Evolutionary conservation across 345 rosid genomes (phyloP), one percentile per base, ranked within the genome.

Genomic region (Bruguiera sexangula): DNA sequence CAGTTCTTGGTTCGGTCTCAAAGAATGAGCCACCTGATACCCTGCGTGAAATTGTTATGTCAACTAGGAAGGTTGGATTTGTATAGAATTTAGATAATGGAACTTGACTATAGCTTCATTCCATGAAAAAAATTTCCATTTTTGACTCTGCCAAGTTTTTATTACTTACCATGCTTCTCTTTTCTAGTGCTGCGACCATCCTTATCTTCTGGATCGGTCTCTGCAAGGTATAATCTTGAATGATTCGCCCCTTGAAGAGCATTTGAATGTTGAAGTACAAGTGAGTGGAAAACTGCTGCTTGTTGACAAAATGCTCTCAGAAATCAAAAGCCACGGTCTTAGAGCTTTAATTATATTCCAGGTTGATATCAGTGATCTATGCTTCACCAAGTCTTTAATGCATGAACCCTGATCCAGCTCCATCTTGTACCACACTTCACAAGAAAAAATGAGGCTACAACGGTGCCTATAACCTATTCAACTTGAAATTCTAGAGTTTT

Each of bases 181-280:
- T 39, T 66, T 66, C 20, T 50, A 66, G 69, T 66, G 69, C 50
- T 66, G 69, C 31, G 69, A 66, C 60, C 69, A 66, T 10, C 69
- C 69, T 52, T 66, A 66, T 66, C 69, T 53, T 54, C 32, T 66
- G 50, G 61, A 66, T 32, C 10, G 6, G 50, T 66, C 61, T 20
- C 54, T 53, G 27, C 46, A 20, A 52, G 21, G 46, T 29, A 30
- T 29, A 30, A 7, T 66, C 46, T 19, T 37, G 19, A 52, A 66
- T 19, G 69, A 26, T 9, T 26, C 11, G 9, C 39, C 69, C 4
- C 8, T 2, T 31, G 46, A 66, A 51, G 29, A 66, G 11, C 32
- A n/a, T 51, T 20, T 51, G 46, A 58, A 66, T 66, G 69, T 27
- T 29, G 69, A 66, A 6, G 53, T 66, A 27, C 58, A 52, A 66